Percentiles rank a stretch among this genome's conserved stretches.
These are phyloP conservation scores for Linum lewisii DNA, from an alignment of 345 rosid genomes.

Conservation along the genomic window DNA sequence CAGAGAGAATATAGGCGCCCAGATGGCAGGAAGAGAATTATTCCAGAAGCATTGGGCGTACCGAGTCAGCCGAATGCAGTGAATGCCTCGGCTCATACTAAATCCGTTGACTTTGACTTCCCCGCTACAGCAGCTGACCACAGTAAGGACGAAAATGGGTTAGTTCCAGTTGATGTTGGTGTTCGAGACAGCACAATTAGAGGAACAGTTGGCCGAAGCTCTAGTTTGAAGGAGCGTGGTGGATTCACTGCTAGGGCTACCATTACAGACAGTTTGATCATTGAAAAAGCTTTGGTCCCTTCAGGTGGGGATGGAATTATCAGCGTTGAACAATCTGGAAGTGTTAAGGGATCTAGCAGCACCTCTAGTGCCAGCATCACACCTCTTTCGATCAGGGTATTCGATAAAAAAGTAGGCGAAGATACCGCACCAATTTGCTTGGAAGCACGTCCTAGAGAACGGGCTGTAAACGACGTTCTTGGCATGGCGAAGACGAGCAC, in stretches of 20 bases:
- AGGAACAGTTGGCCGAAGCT: conserved; percentile 37
- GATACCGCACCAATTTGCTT: conserved; percentile 60
- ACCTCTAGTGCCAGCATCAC: conserved; percentile 22
- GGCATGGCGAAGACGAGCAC: conserved; percentile 52
- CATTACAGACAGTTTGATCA: conserved; percentile 64
- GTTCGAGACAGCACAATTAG: conserved; percentile 34
- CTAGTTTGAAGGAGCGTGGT: conserved; percentile 59
- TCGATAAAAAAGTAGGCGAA: conserved; percentile 73
- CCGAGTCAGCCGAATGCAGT: conserved; percentile 51
- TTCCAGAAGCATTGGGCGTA: conserved; percentile 93
- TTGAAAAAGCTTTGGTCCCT: conserved; percentile 64
- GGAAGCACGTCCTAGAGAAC: conserved; percentile 82
- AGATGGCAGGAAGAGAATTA: conserved; percentile 96
- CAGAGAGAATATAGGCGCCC: conserved; percentile 91
- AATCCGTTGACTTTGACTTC: conserved; percentile 36
- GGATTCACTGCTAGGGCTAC: conserved; percentile 73
- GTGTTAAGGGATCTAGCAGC: conserved; percentile 39
- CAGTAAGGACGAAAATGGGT: conserved; percentile 39
- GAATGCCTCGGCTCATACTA: conserved; percentile 28
- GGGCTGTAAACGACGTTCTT: conserved; percentile 62
- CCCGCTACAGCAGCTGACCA: conserved; percentile 27
- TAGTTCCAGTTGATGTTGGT: conserved; percentile 31
- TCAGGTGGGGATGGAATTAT: conserved; percentile 46
- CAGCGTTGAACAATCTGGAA: conserved; percentile 51
- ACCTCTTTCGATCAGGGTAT: conserved; percentile 60